Percentiles rank a stretch among this genome's conserved stretches.
Evolutionary conservation across 1,284 basidiomycete genomes (phyloP).

Genomic region (Acaromyces ingoldii): DNA sequence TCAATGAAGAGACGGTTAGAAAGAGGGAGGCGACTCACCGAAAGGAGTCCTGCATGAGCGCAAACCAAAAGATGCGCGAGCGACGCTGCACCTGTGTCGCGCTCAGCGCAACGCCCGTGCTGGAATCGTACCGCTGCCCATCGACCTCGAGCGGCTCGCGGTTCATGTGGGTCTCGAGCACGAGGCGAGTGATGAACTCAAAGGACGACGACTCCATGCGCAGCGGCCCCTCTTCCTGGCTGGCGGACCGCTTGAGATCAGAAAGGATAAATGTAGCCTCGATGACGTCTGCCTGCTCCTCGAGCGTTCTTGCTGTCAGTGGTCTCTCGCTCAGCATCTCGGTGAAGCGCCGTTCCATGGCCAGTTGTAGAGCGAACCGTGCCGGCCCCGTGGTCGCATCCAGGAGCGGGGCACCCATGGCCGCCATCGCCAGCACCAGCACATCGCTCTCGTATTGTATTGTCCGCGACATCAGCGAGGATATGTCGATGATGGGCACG

Average conservation of each 20-base stretch:
- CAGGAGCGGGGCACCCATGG: not conserved
- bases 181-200: not conserved
- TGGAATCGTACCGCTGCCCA: not conserved
- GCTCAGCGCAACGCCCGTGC: too few relatives aligned
- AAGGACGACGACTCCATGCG: not conserved
- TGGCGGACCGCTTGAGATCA: too few relatives aligned
- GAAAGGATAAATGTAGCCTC: not conserved
- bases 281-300: not conserved
- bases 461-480: not conserved
- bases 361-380: not conserved
- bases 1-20: too few relatives aligned
- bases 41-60: slow-evolving; percentile 3
- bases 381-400: not conserved
- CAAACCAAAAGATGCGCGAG: slow-evolving; percentile 3
- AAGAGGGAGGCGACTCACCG: too few relatives aligned
- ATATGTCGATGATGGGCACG: not conserved
- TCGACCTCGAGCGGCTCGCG: not conserved
- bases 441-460: not conserved
- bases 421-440: not conserved
- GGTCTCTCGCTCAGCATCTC: not conserved
- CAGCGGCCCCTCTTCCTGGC: not conserved
- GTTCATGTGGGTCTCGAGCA: not conserved
- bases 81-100: too few relatives aligned
- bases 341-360: not conserved
- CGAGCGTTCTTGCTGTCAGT: not conserved